phyloP scores from a whole-genome alignment of 164 flowering plant genomes.

The Dillenia turbinata region DNA sequence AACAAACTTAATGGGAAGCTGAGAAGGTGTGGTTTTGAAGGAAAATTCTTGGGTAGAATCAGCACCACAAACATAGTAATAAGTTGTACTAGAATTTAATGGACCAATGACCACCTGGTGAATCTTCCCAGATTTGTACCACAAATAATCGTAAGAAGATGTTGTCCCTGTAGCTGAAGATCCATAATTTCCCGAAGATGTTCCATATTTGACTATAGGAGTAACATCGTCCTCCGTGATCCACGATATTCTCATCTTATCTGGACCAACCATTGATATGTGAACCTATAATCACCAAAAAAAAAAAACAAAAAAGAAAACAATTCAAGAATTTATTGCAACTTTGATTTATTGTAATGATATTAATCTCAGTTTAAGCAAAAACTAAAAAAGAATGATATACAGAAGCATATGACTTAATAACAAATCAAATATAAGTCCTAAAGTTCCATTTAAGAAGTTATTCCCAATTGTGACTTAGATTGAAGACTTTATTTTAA shows the following conservation, averaged over 20 bases:
- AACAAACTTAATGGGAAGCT: conserved; percentile 56
- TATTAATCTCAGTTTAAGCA: too few relatives aligned
- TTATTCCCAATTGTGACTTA: too few relatives aligned
- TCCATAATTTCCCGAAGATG: conserved; percentile 26
- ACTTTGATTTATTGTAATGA: too few relatives aligned
- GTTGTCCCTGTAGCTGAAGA: conserved; percentile 40
- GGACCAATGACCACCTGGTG: conserved; percentile 64
- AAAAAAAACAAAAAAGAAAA: neutral
- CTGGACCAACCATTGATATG: conserved; percentile 57
- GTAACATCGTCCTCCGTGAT: conserved; percentile 37
- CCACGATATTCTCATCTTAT: conserved; percentile 81
- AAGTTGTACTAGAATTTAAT: conserved; percentile 35
- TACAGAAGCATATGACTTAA: too few relatives aligned
- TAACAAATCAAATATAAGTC: too few relatives aligned
- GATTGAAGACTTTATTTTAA: too few relatives aligned
- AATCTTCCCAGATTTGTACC: conserved; percentile 54
- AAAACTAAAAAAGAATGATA: too few relatives aligned
- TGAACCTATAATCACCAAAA: conserved; percentile 49
- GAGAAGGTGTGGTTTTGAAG: conserved; percentile 66
- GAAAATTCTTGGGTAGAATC: conserved; percentile 24
- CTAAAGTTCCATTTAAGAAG: too few relatives aligned
- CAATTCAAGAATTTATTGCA: neutral
- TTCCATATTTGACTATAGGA: conserved; percentile 49
- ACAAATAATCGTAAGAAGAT: conserved; percentile 26
- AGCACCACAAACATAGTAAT: conserved; percentile 46